These are phyloP conservation scores for Flaveria ramosissima DNA, from an alignment of 129 eudicot species.

Conservation along the genomic window DNA sequence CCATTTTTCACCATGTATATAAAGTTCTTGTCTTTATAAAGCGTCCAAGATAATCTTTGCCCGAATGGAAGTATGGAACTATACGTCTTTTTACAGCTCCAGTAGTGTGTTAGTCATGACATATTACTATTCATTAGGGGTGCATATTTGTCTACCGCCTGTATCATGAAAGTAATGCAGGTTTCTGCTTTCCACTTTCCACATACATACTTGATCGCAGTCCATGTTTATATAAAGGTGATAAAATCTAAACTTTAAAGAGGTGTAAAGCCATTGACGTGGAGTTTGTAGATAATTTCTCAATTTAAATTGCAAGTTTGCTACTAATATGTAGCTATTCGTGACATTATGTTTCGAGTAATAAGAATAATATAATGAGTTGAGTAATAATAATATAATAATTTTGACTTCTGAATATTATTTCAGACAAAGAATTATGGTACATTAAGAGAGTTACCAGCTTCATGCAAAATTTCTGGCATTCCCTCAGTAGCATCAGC, in stretches of 20 bases:
- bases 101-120: background rate
- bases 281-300: background rate
- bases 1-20: background rate
- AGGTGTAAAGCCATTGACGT: background rate
- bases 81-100: background rate
- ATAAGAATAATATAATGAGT: conserved; percentile 7
- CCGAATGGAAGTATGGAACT: too few relatives aligned
- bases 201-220: background rate
- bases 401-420: background rate
- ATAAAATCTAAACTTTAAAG: background rate
- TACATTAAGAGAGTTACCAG: conserved; percentile 28
- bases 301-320: too few relatives aligned
- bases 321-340: background rate
- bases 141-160: background rate
- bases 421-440: conserved; percentile 42
- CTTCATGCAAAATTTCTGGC: conserved; percentile 33
- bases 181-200: background rate
- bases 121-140: background rate
- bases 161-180: background rate
- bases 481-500: conserved; percentile 34
- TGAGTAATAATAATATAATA: background rate
- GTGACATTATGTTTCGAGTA: background rate
- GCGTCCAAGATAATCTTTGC: background rate
- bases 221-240: background rate
- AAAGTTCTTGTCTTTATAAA: conserved; percentile 2